Evolutionary conservation across 495 filamentous ascomycete genomes (phyloP), one percentile per base, ranked within the genome.

Genomic region (Emericellopsis terricola): DNA sequence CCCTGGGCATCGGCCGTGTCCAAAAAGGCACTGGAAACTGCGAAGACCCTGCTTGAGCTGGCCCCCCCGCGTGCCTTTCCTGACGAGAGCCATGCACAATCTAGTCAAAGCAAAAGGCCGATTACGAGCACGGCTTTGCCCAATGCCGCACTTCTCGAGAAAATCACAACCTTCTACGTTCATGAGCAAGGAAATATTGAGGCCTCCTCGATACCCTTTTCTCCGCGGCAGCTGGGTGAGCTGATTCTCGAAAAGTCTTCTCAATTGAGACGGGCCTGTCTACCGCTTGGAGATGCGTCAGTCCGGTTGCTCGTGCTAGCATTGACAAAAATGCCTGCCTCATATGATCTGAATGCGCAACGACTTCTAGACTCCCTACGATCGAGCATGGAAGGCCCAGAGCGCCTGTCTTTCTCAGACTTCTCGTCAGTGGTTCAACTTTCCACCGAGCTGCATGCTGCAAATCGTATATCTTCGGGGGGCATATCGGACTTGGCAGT

Each of bases 41-140:
- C 61, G 1, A 53, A 57, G 17, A 59, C 63, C 33, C 43, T 82
- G 21, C 52, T 78, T 24, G 70, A 76, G 3, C 52, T 86, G 15
- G 60, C 85, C 10, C 81, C 80, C 10, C 74, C 80, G 37, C 60
- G 76, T 37, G 69, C 73, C 8, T 86, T 91, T 43, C 58, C 64
- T 19, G 51, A 40, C n/a, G 40, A 24, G 41, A 24, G 41, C 46
- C 9, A 37, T 26, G 36, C 41, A 20, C 46, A 13, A 37, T 43
- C 15, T 41, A 42, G 13, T 44, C 49, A 7, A 54, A 57, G 6
- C 7, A 27, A 16, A 26, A 27, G 28, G 44, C 51, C 29, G 36
- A 40, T 18, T 30, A 45, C 2, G 36, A 47, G 11, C 41, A 42
- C 18, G 23, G 23, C 8, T 16, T 35, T 45, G 43, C 11, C 53